Evolutionary conservation across 352 stramenopile genomes (phyloP), one percentile per base, ranked within the genome.

Genomic region (Globisporangium acanthophoron): DNA sequence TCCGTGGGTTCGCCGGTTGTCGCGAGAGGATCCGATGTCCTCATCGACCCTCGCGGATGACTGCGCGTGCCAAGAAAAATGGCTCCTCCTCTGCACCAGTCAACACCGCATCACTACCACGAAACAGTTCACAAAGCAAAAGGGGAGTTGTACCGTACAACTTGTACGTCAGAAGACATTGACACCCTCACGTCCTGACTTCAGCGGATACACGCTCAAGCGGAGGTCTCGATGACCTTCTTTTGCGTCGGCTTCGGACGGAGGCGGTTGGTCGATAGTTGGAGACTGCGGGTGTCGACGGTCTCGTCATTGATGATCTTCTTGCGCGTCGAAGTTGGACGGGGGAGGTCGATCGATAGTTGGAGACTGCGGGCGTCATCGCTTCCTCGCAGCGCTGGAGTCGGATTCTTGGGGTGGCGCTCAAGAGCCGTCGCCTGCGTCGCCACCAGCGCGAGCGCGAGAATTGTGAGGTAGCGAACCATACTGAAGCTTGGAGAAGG

Each of bases 361-460:
- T 49, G 44, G n/a, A 49, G 44, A 11, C 3, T 12, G 37, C 37
- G 37, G 12, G 37, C 12, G 11, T 43, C 37, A 12, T 12, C 37
- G 37, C 37, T 43, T 27, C 44, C 44, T 6, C 44, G 44, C 21
- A 49, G 11, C 5, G 20, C 20, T 0, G 44, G 15, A 8, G 9
- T 43, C 2, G 37, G 12, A 5, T 11, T 12, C 12, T 16, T 43
- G 33, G 33, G 33, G 33, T 37, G 33, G 33, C 33, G 6, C 20
- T 59, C 41, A 13, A 46, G 31, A 41, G 5, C 21, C 11, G 54
- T 20, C n/a, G 40, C 49, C 5, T 44, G 21, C 7, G 49, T 20
- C 31, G 54, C 48, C 12, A 46, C 54, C 29, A 59, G 43, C 12
- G 37, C 21, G 20, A 59, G 43, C 43, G 43, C 44, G 31, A 59